Base-by-base conservation (phyloP, 352 stramenopile species). In the Elongisporangium undulatum region DNA sequence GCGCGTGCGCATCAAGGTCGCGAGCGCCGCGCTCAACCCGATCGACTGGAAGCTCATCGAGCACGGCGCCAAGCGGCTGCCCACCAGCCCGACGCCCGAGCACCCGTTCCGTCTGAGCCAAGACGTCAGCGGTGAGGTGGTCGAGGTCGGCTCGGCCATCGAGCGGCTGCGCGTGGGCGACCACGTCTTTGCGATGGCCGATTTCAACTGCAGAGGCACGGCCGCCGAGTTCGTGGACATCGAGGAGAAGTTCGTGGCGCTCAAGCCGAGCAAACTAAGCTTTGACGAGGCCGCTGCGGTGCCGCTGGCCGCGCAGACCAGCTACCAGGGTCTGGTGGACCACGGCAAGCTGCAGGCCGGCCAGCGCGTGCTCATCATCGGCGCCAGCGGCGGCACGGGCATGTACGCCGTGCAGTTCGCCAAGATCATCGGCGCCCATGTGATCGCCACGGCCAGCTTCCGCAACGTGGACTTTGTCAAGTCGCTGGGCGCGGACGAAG, bases 311-410 rank as follows among this genome's bases (percentile, higher is more conserved):
- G 65, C 56, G 1, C 64, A 72, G 3, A 84, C 77, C 0, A 77
- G 67, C 49, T 75, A 75, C 58, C 74, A 82, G 45, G 67, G 63
- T 8, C 59, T 84, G 0, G 22, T 21, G 23, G 55, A 77, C 8
- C 62, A 78, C 45, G 56, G 60, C n/a, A 71, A 79, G 53, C 53
- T 85, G 0, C 53, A 81, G 59, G 59, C 65, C n/a, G 74, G 62
- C n/a, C 53, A 82, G 26, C 68, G 55, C 19, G 67, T 85, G 61
- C 62, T 85, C 4, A 72, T 87, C 53, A 61, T 82, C 4, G 77
- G 75, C 2, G 77, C 69, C 12, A 73, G 64, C 34, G 71, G 71
- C 23, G 64, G 55, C 26, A 70, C 69, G 2, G 77, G 77, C 1
- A 63, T 71, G 34, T 69, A 79, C 49, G 77, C 66, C 3, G 64